Base-by-base conservation (phyloP, 345 rosid genomes). In the Camelina sativa region DNA sequence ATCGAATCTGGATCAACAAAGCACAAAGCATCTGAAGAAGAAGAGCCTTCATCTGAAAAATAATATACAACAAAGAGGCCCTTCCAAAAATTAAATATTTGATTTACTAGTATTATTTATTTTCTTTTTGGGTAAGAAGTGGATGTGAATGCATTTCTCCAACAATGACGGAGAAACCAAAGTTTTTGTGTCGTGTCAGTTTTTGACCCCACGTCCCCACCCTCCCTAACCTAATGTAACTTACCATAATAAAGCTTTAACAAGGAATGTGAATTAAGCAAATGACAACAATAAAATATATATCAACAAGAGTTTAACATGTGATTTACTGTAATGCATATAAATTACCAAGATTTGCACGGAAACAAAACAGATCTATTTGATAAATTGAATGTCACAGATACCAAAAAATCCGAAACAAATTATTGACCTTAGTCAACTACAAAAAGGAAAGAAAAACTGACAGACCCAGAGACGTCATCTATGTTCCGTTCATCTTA, bases 111-210 rank as follows among this genome's bases (percentile, higher is more conserved):
- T 25, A 25, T 25, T 51, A 1, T 34, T 34, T 34, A 34, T 34
- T 34, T 34, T 34, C 2, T 53, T 16, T 11, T 22, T 34, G 23
- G 12, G 4, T 25, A 69, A 69, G 80, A 77, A 38, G 67, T 77
- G 71, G 76, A 70, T 47, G 72, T 65, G 71, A 46, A 53, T 74
- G 80, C 63, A 38, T 61, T 52, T 58, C 82, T 84, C 88, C 88
- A 81, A 84, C 79, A 86, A 84, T 78, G 86, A 80, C 88, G 90
- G 90, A 86, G 88, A 83, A 80, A 79, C 65, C 90, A 67, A 83
- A 59, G 86, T 62, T 22, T 62, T 41, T 44, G 69, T 66, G 81
- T 72, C 69, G 76, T 78, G 69, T 59, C 69, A 77, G 80, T 16
- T 69, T 44, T 22, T 41, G 74, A 13, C 70, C 75, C 79, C 79